These are phyloP conservation scores for Metschnikowia anglica DNA, from an alignment of 805 yeast genomes.

Conservation along the genomic window DNA sequence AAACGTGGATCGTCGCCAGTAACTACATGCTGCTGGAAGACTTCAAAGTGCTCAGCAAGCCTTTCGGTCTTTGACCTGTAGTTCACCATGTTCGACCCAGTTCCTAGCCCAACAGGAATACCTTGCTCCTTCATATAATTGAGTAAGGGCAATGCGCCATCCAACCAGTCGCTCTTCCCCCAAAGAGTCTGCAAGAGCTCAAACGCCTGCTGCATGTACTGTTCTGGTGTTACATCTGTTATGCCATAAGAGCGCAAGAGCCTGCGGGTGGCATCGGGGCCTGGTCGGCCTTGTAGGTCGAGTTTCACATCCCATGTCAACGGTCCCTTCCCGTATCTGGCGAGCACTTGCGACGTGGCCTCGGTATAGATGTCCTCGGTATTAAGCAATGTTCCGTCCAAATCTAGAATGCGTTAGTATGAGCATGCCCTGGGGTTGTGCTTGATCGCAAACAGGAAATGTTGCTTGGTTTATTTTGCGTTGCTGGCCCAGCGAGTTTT, in stretches of 20 bases:
- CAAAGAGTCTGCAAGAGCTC: conserved; percentile 59
- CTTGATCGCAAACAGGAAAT: background rate
- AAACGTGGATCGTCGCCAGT: conserved; percentile 89
- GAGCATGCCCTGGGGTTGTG: no score
- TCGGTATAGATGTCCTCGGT: conserved; percentile 91
- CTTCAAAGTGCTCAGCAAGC: conserved; percentile 57
- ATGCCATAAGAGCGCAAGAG: conserved; percentile 60
- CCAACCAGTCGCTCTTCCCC: conserved; percentile 65
- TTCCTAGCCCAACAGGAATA: conserved; percentile 87
- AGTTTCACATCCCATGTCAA: conserved; percentile 89
- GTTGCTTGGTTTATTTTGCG: no score
- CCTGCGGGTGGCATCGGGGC: conserved; percentile 63
- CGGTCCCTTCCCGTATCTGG: conserved; percentile 70
- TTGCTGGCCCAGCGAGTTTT: no score
- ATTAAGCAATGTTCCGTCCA: conserved; percentile 93
- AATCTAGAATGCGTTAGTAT: conserved; percentile 48
- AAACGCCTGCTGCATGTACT: conserved; percentile 52
- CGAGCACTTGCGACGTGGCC: conserved; percentile 65
- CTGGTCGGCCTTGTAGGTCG: conserved; percentile 89
- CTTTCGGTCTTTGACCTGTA: conserved; percentile 73
- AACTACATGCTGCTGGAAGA: conserved; percentile 64
- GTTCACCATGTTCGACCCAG: conserved; percentile 68
- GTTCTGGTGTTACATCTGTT: conserved; percentile 61
- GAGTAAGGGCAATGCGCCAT: conserved; percentile 80
- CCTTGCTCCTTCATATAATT: conserved; percentile 47